These are phyloP conservation scores for Microbotryomycetes sp. DNA, from an alignment of 1,284 basidiomycete genomes.

Conservation along the genomic window DNA sequence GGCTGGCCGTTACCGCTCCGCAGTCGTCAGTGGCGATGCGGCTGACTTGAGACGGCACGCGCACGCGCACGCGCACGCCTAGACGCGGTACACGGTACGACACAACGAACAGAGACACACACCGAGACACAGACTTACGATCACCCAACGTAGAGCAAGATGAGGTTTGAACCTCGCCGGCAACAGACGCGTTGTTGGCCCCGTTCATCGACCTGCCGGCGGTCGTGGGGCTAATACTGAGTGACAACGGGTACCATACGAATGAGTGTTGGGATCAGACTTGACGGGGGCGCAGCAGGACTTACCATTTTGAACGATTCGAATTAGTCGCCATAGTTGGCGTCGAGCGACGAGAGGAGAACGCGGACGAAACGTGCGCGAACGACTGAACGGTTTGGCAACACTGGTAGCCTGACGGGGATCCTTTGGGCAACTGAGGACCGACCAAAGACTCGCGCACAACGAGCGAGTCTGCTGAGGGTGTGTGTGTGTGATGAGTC, in stretches of 20 bases:
- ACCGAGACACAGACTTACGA: neutral
- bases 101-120: neutral
- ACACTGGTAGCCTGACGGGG: neutral
- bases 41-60: too few species aligned
- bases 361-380: neutral
- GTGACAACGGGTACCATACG: neutral
- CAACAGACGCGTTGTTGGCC: neutral
- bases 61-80: neutral
- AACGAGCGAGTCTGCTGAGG: neutral
- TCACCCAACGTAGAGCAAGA: conserved; percentile 4
- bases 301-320: neutral
- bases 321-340: neutral
- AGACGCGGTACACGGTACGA: neutral
- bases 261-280: neutral
- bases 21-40: too few species aligned
- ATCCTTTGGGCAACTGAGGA: neutral
- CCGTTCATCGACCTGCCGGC: conserved; percentile 1
- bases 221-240: conserved; percentile 8
- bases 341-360: neutral
- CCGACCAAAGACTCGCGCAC: neutral
- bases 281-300: neutral
- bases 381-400: neutral
- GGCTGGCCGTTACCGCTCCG: too few species aligned
- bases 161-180: neutral
- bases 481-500: neutral